Evolutionary conservation across 139 green algal genomes (phyloP).

Genomic region (Chlorella sorokiniana): DNA sequence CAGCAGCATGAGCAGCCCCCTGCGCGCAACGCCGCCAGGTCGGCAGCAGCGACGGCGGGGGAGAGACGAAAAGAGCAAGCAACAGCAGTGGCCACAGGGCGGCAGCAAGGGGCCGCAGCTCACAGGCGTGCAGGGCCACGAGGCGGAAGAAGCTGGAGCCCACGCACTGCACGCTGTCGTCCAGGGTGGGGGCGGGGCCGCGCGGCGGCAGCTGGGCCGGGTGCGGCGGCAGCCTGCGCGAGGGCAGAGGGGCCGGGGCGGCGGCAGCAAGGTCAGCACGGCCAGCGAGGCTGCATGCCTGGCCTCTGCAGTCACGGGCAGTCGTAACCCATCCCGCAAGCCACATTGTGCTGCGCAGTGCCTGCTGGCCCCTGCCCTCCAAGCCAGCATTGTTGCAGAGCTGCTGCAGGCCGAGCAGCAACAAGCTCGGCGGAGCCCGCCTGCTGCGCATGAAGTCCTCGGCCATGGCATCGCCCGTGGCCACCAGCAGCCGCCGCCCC

Average conservation of each 20-base stretch:
- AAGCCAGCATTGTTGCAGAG: too few species aligned
- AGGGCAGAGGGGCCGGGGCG: neutral
- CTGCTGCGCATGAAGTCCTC: conserved; percentile 30
- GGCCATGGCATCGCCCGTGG: conserved; percentile 31
- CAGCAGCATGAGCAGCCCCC: neutral
- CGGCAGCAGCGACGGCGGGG: neutral
- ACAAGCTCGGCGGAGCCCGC: too few species aligned
- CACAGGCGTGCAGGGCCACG: conserved; percentile 12
- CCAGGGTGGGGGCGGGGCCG: neutral
- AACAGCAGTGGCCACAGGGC: neutral
- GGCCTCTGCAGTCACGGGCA: too few species aligned
- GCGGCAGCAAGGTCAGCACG: neutral
- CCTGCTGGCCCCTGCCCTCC: too few species aligned
- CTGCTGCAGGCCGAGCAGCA: too few species aligned
- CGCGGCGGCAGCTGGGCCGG: conserved; percentile 13
- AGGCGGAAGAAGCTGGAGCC: conserved; percentile 10
- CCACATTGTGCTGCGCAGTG: too few species aligned
- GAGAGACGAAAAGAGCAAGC: neutral
- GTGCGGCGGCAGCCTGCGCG: conserved; percentile 27
- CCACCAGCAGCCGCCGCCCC: conserved; percentile 7
- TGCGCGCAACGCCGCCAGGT: too few species aligned
- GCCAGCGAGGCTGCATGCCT: too few species aligned
- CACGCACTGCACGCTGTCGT: conserved; percentile 1
- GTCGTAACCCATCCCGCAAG: too few species aligned
- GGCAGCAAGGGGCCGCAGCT: neutral